phyloP scores from a whole-genome alignment of 306 rosid species.

The Malus domestica region ASM211411v1 NC_041804.1:3722001-3722500 shows the following conservation, averaged over 20 bases:
- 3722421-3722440: background rate
- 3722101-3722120: slow-evolving; percentile 15
- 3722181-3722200: slow-evolving; percentile 16
- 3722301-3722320: background rate
- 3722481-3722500: slow-evolving; percentile 18
- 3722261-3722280: slow-evolving; percentile 31
- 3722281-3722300: background rate
- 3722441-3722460: background rate
- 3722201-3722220: slow-evolving; percentile 22
- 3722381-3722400: slow-evolving; percentile 2
- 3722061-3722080: background rate
- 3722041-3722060: background rate
- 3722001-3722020: background rate
- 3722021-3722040: background rate
- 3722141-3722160: slow-evolving; percentile 4
- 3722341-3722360: background rate
- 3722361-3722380: background rate
- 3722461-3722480: background rate
- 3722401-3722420: background rate
- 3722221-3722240: slow-evolving; percentile 27
- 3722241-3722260: slow-evolving; percentile 35
- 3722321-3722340: background rate
- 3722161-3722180: slow-evolving; percentile 24
- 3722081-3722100: background rate
- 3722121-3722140: background rate